Evolutionary conservation across 352 stramenopile species (phyloP).

Genomic region (Pythium aristosporum): DNA sequence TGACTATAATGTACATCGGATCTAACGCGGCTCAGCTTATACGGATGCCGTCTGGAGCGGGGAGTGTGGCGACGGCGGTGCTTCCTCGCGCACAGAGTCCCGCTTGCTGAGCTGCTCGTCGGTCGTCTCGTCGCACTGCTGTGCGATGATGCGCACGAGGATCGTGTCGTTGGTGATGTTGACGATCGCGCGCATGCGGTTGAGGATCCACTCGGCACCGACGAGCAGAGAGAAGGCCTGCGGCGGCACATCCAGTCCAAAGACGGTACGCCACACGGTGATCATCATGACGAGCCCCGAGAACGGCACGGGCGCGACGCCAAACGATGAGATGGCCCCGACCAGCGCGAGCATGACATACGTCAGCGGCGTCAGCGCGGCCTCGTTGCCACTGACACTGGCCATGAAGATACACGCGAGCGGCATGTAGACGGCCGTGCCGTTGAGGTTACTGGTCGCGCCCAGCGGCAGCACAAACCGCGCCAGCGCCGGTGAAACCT

Average conservation of each 20-base stretch:
- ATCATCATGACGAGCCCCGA: slow-evolving; percentile 77
- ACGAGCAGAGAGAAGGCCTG: slow-evolving; percentile 68
- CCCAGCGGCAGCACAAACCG: slow-evolving; percentile 69
- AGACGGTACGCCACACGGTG: slow-evolving; percentile 76
- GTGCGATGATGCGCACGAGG: slow-evolving; percentile 73
- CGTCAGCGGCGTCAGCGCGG: slow-evolving; percentile 49
- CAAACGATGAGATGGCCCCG: slow-evolving; percentile 64
- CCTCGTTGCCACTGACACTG: slow-evolving; percentile 52
- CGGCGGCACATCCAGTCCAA: slow-evolving; percentile 45
- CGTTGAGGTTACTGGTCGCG: slow-evolving; percentile 73
- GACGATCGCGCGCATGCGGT: slow-evolving; percentile 68
- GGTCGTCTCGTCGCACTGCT: slow-evolving; percentile 60
- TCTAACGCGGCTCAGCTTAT: not conserved
- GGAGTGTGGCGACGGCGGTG: too few species aligned
- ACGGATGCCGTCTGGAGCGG: not conserved
- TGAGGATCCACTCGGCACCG: slow-evolving; percentile 68
- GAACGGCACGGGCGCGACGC: slow-evolving; percentile 70
- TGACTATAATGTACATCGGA: too few species aligned
- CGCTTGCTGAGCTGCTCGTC: slow-evolving; percentile 15
- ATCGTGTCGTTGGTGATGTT: slow-evolving; percentile 87
- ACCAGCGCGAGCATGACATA: slow-evolving; percentile 69
- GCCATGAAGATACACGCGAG: slow-evolving; percentile 75
- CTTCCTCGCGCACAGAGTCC: not conserved
- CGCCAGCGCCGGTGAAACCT: slow-evolving; percentile 58
- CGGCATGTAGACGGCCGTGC: slow-evolving; percentile 72